Base-by-base conservation (phyloP, 2,329 filamentous ascomycete species). In the Aspergillus sp. region DNA sequence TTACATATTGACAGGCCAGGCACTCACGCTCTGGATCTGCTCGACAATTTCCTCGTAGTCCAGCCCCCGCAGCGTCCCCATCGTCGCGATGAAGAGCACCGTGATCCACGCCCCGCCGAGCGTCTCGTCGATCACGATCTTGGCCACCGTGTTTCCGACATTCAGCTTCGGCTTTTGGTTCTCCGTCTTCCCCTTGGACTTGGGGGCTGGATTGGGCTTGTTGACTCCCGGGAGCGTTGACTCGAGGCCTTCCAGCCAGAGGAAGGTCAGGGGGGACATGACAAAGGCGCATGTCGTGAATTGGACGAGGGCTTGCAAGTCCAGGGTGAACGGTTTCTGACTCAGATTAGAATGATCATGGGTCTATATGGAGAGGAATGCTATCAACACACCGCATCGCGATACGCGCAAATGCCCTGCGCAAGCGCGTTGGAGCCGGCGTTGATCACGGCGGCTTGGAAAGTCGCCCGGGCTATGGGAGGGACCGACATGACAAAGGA, bases 71-170 rank as follows among this genome's bases (percentile, higher is more conserved):
- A 72, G 52, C 10, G 68, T 59, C 5, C 65, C 68, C 52, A 78
- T 72, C 10, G 64, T 71, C 10, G 60, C 61, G 13, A 78, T 60
- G 48, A 77, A 78, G 33, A 72, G 57, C 19, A 68, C 53, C 1
- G 69, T 77, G 48, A 76, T 78, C 47, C 72, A 52, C 1, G 68
- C 58, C 1, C 69, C 72, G 16, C 72, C 73, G 14, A 78, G 32
- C 0, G 69, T 69, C 47, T 78, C 74, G 41, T 80, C 75, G 22
- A 78, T 60, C 8, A 67, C 37, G 37, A 78, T 69, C 44, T 80
- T 80, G 41, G 66, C 66, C 19, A 68, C 34, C 3, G 50, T 55
- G 39, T 58, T 59, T 29, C 40, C 48, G 12, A 54, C 37, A 28
- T 56, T 51, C n/a, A 53, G 40, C 30, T 35, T 36, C 8, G 45